Base-by-base conservation (phyloP, 257 asterid species). In the Capsicum pubescens region DNA sequence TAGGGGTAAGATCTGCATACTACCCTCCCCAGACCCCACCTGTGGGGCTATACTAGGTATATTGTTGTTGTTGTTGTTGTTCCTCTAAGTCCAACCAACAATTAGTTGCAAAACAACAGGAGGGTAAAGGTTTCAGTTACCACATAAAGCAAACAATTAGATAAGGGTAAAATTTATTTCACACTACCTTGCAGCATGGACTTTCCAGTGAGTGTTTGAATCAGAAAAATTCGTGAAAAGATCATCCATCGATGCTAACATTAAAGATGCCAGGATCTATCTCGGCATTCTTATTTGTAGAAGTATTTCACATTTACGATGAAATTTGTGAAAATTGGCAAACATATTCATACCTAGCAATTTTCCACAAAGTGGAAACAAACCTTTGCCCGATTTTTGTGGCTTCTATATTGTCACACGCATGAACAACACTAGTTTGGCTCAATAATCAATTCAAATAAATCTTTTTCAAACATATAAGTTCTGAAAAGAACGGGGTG, bases 221-320 rank as follows among this genome's bases (percentile, higher is more conserved):
- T 94, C 90, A 94, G 89, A 84, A 94, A 91, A 76, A 91, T 89
- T 1, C 92, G 84, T 9, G 98, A 84, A 81, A 98, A 91, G 86
- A 94, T 91, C 56, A 95, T 84, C 88, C 91, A 84, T 95, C 97
- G 80, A 95, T 95, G 78, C 93, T 89, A 87, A 93, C 90, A 90
- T 94, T 94, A 86, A 39, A 90, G 94, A 90, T 92, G 98, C 98
- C 98, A 94, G 39, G 99, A 89, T 79, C 98, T 67, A 92, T 90
- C 92, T 96, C 98, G 5, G 44, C 44, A 39, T 3, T 39, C 2
- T 39, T 39, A 39, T 39, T 39, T 39, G 44, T 39, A 39, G 0
- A 39, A 39, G 44, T 39, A 39, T 39, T 39, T 39, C 44, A 39
- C 44, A 39, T 39, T 39, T 39, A 39, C 44, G 5, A 39, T 39